phyloP scores from a whole-genome alignment of 805 yeast species.

The Starmerella cellae region DNA sequence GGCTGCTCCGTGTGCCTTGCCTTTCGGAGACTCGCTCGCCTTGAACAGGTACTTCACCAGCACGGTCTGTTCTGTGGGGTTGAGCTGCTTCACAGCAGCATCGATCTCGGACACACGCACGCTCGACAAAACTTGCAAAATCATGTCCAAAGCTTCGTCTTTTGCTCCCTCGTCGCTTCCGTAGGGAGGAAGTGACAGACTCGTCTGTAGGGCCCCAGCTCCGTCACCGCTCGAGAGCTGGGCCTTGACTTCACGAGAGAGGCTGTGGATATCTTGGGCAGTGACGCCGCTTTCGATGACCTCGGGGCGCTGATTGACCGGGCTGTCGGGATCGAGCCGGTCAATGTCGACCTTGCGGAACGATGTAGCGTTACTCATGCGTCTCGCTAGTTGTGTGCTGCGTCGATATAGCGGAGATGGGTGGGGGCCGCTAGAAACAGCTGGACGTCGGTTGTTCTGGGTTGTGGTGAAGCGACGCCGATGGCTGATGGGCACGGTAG shows the following conservation, averaged over 20 bases:
- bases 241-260: slow-evolving; percentile 46
- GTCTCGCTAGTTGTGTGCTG: not conserved
- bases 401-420: too few relatives aligned
- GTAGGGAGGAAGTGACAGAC: slow-evolving; percentile 69
- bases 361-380: slow-evolving; percentile 1
- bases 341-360: slow-evolving; percentile 82
- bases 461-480: too few relatives aligned
- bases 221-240: slow-evolving; percentile 60
- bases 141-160: slow-evolving; percentile 37
- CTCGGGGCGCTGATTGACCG: slow-evolving; percentile 49
- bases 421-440: too few relatives aligned
- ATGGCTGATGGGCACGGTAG: not conserved
- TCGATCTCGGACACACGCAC: slow-evolving; percentile 57
- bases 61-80: slow-evolving; percentile 55
- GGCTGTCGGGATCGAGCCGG: slow-evolving; percentile 70
- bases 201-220: slow-evolving; percentile 47
- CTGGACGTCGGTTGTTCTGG: too few relatives aligned
- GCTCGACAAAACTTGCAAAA: slow-evolving; percentile 58
- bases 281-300: slow-evolving; percentile 43
- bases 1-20: slow-evolving; percentile 66
- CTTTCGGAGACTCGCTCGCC: slow-evolving; percentile 57
- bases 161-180: slow-evolving; percentile 53
- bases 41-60: slow-evolving; percentile 75
- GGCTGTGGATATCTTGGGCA: slow-evolving; percentile 41
- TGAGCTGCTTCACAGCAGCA: slow-evolving; percentile 44